Conservation (phyloP, 2,329 filamentous ascomycete species). For the Calonectria pauciramosa region DNA sequence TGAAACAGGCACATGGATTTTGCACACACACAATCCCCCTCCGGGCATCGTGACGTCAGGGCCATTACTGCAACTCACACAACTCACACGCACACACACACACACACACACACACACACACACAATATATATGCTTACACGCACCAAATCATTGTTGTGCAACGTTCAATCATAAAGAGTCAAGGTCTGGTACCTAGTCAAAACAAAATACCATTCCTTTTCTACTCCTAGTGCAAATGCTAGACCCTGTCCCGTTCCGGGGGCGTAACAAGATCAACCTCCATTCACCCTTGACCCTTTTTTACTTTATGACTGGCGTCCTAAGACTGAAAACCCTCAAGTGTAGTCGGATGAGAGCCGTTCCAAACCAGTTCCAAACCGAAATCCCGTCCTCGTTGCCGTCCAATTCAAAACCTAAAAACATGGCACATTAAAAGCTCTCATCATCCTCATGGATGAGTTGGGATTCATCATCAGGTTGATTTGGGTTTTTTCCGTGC, state of each 20-base stretch:
- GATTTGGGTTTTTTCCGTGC: constrained; percentile 51
- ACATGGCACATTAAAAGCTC: constrained; percentile 37
- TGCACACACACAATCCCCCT: neutral
- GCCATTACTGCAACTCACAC: neutral
- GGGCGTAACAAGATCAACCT: constrained; percentile 49
- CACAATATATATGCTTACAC: neutral
- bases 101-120: neutral
- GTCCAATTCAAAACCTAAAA: constrained; percentile 15
- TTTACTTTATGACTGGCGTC: constrained; percentile 43
- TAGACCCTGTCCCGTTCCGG: constrained; percentile 48
- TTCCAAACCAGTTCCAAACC: constrained; percentile 17
- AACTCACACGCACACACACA: neutral
- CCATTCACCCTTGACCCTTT: constrained; percentile 42
- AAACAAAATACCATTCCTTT: constrained; percentile 53
- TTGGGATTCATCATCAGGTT: constrained; percentile 42
- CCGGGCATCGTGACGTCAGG: constrained; percentile 21
- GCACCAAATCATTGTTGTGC: neutral
- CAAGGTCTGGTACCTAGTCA: constrained; percentile 39
- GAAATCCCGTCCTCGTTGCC: constrained; percentile 7
- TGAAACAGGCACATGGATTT: neutral
- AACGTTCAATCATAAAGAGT: constrained; percentile 32
- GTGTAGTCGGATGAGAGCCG: constrained; percentile 16
- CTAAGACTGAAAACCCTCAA: constrained; percentile 34
- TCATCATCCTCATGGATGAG: constrained; percentile 41
- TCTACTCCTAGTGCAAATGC: constrained; percentile 55